These are phyloP conservation scores for Sclerotinia minor DNA, from an alignment of 2,329 filamentous ascomycete species.

Conservation along the genomic window DNA sequence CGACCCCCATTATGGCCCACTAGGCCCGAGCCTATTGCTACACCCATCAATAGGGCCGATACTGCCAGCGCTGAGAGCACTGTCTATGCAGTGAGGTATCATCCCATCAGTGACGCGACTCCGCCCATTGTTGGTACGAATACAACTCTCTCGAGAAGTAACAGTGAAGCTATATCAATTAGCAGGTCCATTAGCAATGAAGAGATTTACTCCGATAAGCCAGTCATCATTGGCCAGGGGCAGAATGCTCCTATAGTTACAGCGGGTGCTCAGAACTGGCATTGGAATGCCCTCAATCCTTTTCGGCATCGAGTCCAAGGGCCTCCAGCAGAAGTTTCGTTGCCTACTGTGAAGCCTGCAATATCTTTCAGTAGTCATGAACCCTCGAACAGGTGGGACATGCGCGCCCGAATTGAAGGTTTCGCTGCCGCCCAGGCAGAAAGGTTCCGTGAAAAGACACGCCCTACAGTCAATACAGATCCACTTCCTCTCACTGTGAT, in stretches of 20 bases:
- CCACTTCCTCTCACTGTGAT: slow-evolving; percentile 61
- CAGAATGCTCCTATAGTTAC: slow-evolving; percentile 15
- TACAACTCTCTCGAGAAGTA: slow-evolving; percentile 29
- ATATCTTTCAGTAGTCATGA: slow-evolving; percentile 30
- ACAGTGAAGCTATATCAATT: slow-evolving; percentile 34
- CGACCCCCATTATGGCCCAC: slow-evolving; percentile 50
- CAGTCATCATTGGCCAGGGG: slow-evolving; percentile 36
- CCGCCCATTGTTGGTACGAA: slow-evolving; percentile 28
- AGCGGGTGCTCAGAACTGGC: slow-evolving; percentile 19
- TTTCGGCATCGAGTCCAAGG: slow-evolving; percentile 36
- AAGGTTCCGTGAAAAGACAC: slow-evolving; percentile 56
- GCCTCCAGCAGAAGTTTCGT: slow-evolving; percentile 41
- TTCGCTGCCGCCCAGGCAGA: slow-evolving; percentile 63
- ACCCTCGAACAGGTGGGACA: slow-evolving; percentile 51
- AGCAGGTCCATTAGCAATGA: slow-evolving; percentile 23
- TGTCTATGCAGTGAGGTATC: slow-evolving; percentile 62
- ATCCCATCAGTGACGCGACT: slow-evolving; percentile 51
- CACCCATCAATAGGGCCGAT: slow-evolving; percentile 61
- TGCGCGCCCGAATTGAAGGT: slow-evolving; percentile 58
- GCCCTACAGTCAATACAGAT: slow-evolving; percentile 55
- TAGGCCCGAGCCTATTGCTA: slow-evolving; percentile 55
- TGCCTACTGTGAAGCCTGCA: slow-evolving; percentile 32
- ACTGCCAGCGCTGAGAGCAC: slow-evolving; percentile 65
- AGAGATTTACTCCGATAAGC: slow-evolving; percentile 28
- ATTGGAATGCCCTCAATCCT: slow-evolving; percentile 38